Conservation (phyloP, 169 alveolate genomes). For the Ichthyophthirius multifiliis region DNA sequence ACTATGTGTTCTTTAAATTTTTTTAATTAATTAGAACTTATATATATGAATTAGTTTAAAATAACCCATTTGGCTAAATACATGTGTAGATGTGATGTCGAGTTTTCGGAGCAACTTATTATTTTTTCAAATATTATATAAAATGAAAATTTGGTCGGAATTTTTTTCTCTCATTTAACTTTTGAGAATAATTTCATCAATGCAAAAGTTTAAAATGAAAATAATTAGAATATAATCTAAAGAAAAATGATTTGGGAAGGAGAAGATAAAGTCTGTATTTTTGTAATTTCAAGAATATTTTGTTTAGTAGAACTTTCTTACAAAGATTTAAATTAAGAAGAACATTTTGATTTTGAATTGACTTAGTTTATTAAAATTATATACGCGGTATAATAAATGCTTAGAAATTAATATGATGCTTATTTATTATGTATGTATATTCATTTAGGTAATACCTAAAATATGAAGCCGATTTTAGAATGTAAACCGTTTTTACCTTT, state of each 20-base stretch:
- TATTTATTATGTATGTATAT: neutral
- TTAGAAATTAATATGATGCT: neutral
- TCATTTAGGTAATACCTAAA: neutral
- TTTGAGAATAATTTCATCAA: neutral
- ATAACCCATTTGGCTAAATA: neutral
- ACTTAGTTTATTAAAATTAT: neutral
- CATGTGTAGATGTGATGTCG: neutral
- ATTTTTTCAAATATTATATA: neutral
- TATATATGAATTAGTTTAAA: neutral
- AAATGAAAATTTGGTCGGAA: neutral
- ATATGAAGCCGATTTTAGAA: neutral
- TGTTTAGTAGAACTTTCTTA: neutral
- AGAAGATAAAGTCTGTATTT: neutral
- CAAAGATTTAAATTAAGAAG: neutral
- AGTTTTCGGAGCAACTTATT: neutral
- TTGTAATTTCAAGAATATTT: neutral
- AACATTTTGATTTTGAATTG: neutral
- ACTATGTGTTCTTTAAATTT: neutral
- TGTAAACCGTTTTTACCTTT: neutral
- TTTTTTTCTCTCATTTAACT: neutral
- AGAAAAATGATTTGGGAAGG: neutral
- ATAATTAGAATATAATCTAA: neutral
- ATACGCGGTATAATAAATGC: neutral
- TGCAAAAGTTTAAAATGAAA: neutral
- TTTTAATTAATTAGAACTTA: neutral